phyloP scores from a whole-genome alignment of 208 protist genomes.

The Crithidia bombi region DNA sequence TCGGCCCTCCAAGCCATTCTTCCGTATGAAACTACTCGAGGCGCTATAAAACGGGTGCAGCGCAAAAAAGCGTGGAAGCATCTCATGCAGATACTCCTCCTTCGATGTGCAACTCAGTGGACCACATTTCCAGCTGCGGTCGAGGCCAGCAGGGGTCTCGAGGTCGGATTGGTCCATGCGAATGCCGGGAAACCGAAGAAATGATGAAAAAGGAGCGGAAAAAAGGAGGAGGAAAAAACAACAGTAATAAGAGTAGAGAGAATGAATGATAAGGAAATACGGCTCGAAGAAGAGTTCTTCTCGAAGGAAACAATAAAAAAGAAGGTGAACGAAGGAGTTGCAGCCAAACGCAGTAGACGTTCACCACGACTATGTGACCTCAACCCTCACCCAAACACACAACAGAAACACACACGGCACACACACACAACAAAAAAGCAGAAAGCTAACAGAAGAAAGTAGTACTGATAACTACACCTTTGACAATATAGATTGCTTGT shows the following conservation, averaged over 20 bases:
- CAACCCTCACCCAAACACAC: too few relatives aligned
- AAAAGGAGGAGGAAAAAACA: slow-evolving; percentile 7
- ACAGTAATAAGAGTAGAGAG: slow-evolving; percentile 3
- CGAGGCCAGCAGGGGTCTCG: slow-evolving; percentile 11
- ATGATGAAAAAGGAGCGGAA: slow-evolving; percentile 1
- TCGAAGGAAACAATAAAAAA: background rate
- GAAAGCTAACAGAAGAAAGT: background rate
- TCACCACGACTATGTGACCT: too few relatives aligned
- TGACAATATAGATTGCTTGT: too few relatives aligned
- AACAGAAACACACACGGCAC: too few relatives aligned
- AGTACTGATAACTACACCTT: slow-evolving; percentile 1
- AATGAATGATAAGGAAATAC: slow-evolving; percentile 12
- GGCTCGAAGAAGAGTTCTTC: background rate
- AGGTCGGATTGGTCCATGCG: slow-evolving; percentile 36
- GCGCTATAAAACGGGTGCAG: slow-evolving; percentile 31
- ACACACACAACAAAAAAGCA: too few relatives aligned
- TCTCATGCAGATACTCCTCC: slow-evolving; percentile 3
- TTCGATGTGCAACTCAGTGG: slow-evolving; percentile 9
- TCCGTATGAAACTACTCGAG: background rate
- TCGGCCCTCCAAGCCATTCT: background rate
- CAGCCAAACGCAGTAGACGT: too few relatives aligned
- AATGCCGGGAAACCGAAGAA: background rate
- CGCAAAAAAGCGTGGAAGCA: slow-evolving; percentile 10
- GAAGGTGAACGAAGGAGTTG: background rate
- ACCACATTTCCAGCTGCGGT: slow-evolving; percentile 2